A percentile compares a stretch with the other conserved stretches of the same genome.
Conservation (phyloP, 2,329 filamentous ascomycete species). For the Neospermospora avenae region DNA sequence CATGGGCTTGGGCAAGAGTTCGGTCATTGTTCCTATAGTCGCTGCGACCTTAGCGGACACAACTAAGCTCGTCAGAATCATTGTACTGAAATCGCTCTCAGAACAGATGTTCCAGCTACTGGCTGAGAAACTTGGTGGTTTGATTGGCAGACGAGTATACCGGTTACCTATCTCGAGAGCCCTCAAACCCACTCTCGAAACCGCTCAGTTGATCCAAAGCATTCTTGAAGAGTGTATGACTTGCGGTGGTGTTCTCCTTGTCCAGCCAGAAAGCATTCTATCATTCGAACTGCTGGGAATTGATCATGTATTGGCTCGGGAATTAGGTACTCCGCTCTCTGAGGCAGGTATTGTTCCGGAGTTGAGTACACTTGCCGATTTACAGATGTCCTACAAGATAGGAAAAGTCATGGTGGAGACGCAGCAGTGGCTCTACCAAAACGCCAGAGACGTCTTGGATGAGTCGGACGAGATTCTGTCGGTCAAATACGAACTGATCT, state of each 20-base stretch:
- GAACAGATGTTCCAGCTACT: constrained; percentile 60
- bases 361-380: not conserved
- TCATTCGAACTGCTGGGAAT: constrained; percentile 62
- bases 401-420: constrained; percentile 39
- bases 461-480: constrained; percentile 64
- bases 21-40: constrained; percentile 65
- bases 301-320: constrained; percentile 42
- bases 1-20: constrained; percentile 70
- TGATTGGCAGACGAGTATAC: constrained; percentile 52
- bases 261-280: constrained; percentile 61
- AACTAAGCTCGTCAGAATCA: constrained; percentile 49
- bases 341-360: constrained; percentile 2
- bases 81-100: constrained; percentile 59
- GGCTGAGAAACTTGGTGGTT: constrained; percentile 50
- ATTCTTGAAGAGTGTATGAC: constrained; percentile 47
- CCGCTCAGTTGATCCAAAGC: constrained; percentile 37
- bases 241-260: constrained; percentile 52
- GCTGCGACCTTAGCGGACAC: constrained; percentile 51
- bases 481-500: constrained; percentile 59
- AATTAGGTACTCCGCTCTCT: constrained; percentile 6
- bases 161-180: constrained; percentile 58
- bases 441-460: constrained; percentile 56
- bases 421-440: constrained; percentile 44
- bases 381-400: constrained; percentile 17
- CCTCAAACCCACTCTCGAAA: constrained; percentile 34